These are phyloP conservation scores for Diaporthe capsici DNA, from an alignment of 2,329 filamentous ascomycete species.

Conservation along the genomic window DNA sequence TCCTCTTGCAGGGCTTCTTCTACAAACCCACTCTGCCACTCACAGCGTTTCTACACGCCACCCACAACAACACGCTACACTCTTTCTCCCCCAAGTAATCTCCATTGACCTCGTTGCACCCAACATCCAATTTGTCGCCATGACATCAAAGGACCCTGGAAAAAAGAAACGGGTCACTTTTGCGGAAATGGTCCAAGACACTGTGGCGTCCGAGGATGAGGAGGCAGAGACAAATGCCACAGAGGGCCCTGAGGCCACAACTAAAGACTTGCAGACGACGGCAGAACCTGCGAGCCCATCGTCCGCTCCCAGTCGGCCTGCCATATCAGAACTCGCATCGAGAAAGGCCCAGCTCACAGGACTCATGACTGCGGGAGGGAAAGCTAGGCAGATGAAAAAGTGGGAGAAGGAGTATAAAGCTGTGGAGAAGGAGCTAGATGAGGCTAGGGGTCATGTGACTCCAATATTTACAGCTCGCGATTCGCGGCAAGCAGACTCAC, in stretches of 20 bases:
- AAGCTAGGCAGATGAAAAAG: conserved; percentile 5
- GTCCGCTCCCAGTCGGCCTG: background rate
- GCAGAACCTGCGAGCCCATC: background rate
- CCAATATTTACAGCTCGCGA: conserved; percentile 1
- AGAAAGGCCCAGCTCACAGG: conserved; percentile 3
- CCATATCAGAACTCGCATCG: conserved; percentile 7
- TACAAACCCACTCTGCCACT: background rate
- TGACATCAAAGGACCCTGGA: background rate
- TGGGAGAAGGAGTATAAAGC: conserved; percentile 9
- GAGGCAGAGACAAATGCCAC: background rate
- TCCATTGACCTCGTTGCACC: background rate
- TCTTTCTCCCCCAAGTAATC: background rate
- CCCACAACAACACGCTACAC: background rate
- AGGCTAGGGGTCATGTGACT: conserved; percentile 2
- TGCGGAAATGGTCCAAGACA: background rate
- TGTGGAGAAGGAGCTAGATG: conserved; percentile 6
- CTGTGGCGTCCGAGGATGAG: background rate
- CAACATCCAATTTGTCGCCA: background rate
- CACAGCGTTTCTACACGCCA: background rate
- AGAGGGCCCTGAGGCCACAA: background rate
- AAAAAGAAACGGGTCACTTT: conserved; percentile 2
- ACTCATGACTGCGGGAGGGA: background rate
- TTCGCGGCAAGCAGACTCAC: background rate
- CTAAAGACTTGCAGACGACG: background rate
- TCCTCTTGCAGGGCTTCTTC: background rate